Evolutionary conservation across 768 basidiomycete genomes (phyloP).

Genomic region (Collybia nuda): DNA sequence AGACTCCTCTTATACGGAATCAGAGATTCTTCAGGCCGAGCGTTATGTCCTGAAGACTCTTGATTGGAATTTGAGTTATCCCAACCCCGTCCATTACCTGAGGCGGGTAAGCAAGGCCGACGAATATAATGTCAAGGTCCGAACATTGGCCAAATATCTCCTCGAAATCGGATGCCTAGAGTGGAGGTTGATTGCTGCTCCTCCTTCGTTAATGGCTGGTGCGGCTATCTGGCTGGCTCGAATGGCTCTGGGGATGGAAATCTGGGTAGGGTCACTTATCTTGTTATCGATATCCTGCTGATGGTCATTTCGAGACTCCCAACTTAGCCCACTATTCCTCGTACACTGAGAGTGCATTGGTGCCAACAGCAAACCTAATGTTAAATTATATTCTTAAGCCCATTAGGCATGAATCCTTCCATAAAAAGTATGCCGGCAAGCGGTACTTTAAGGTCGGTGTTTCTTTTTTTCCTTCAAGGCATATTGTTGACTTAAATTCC

Average conservation of each 20-base stretch:
- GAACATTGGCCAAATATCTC: constrained; percentile 93
- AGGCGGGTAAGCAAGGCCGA: constrained; percentile 95
- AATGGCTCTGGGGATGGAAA: constrained; percentile 73
- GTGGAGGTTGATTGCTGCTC: constrained; percentile 77
- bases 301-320: constrained; percentile 53
- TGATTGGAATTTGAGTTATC: constrained; percentile 90
- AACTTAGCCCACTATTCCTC: constrained; percentile 88
- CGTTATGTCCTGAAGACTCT: constrained; percentile 91
- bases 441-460: constrained; percentile 75
- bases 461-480: not conserved
- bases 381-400: constrained; percentile 82
- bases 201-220: constrained; percentile 87
- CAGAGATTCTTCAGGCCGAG: constrained; percentile 67
- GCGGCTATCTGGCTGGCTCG: constrained; percentile 90
- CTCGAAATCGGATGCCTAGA: constrained; percentile 91
- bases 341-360: constrained; percentile 75
- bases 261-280: constrained; percentile 69
- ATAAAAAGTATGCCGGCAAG: constrained; percentile 87
- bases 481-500: constrained; percentile 1
- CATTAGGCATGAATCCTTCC: constrained; percentile 72
- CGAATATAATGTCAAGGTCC: constrained; percentile 87
- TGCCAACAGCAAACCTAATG: constrained; percentile 85
- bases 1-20: constrained; percentile 84
- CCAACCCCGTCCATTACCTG: constrained; percentile 93
- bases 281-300: not conserved